Conservation (phyloP, 2,329 filamentous ascomycete genomes). For the Xylaria sp. region DNA sequence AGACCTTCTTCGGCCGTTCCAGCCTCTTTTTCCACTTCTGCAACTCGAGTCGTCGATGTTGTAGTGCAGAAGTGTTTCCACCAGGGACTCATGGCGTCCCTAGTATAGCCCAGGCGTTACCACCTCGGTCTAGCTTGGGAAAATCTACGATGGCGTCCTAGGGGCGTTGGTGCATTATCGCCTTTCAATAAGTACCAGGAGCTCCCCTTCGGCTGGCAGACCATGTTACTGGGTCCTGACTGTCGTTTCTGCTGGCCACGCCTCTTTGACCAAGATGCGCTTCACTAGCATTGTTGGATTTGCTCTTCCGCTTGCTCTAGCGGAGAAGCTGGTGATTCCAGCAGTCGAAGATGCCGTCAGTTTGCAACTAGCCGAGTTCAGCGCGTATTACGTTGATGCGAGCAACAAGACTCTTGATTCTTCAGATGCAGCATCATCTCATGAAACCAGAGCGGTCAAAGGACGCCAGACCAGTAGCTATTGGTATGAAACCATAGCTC, state of each 20-base stretch:
- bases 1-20: slow-evolving; percentile 20
- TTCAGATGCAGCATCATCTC: slow-evolving; percentile 6
- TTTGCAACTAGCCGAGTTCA: slow-evolving; percentile 41
- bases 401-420: slow-evolving; percentile 27
- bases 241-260: slow-evolving; percentile 10
- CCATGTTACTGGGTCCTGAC: not conserved
- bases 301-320: slow-evolving; percentile 37
- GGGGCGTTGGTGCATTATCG: not conserved
- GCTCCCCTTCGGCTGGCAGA: slow-evolving; percentile 7
- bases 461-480: slow-evolving; percentile 40
- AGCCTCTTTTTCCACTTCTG: slow-evolving; percentile 4
- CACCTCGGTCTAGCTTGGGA: not conserved
- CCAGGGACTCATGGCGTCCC: not conserved
- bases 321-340: slow-evolving; percentile 42
- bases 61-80: slow-evolving; percentile 4
- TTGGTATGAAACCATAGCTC: slow-evolving; percentile 51
- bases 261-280: slow-evolving; percentile 38
- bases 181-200: slow-evolving; percentile 27
- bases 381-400: slow-evolving; percentile 34
- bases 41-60: slow-evolving; percentile 16
- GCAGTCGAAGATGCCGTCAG: slow-evolving; percentile 41
- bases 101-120: not conserved
- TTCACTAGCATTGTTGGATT: slow-evolving; percentile 31
- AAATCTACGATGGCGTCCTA: slow-evolving; percentile 16
- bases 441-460: slow-evolving; percentile 26